Base-by-base conservation (phyloP, 306 rosid genomes). In the Clitoria ternatea region DNA sequence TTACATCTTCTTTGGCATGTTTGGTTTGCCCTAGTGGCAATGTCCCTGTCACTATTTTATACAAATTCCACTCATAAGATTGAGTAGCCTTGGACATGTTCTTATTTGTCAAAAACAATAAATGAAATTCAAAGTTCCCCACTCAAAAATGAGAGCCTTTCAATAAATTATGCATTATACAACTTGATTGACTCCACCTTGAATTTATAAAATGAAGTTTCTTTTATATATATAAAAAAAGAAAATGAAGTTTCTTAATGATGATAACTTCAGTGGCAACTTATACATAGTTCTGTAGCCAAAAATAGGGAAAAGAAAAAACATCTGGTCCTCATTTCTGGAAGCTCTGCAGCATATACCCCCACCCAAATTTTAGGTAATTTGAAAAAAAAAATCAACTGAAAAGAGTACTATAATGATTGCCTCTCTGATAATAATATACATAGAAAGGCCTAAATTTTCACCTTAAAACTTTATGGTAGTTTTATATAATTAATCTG, bases 21-120 rank as follows among this genome's bases (percentile, higher is more conserved):
- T 83, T 53, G 61, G 20, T 70, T 30, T 73, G 68, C 36, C 40
- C 63, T 39, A 42, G 80, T 64, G 86, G 70, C 56, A 42, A 40
- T 73, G 69, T 81, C 84, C 65, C 4, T 72, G 9, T 82, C 87
- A 70, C 67, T 52, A 65, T 70, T 70, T 27, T 53, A 66, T 68
- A 77, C 54, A 42, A 30, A 32, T 15, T 70, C 80, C 86, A 76
- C 86, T 73, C 7, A 72, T 23, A 60, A 54, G 40, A 47, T 36
- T 32, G 70, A 64, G 66, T 36, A 72, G 55, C 44, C 56, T 44
- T 75, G 60, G 56, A n/a, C 42, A 13, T 69, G 57, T 70, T 19
- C 37, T 69, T 52, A 68, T 79, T 73, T 29, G 56, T 70, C 49
- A 47, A 63, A 22, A 65, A 82, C 27, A 48, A 47, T 56, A 11